Evolutionary conservation across 2,329 filamentous ascomycete genomes (phyloP), one percentile per base, ranked within the genome.

Genomic region (Penicillium sp.): DNA sequence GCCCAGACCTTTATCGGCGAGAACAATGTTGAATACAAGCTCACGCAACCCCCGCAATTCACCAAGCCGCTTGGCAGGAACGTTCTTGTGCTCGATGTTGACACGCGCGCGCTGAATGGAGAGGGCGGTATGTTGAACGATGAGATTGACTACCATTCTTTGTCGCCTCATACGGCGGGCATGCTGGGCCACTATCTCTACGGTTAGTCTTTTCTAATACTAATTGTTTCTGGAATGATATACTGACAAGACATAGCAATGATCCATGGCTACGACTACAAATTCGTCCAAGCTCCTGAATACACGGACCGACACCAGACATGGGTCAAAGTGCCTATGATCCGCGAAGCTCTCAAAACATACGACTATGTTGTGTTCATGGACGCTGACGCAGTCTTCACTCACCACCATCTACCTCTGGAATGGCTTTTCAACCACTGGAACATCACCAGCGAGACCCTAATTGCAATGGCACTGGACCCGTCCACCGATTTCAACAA

Each of bases 251-350:
- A 18, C 24, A 4, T 28, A 57, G 55, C 56, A 33, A 50, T 58
- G 50, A 49, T 58, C 2, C 56, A 58, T 18, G 56, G 56, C 28
- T 58, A 58, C 30, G 56, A 58, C 12, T 58, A 58, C 40, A 58
- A 58, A 30, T 58, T 58, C 40, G 45, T 58, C 28, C 56, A 53
- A 30, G 21, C 56, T 2, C 51, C 56, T 8, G 2, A 9, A 8
- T 58, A 58, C 46, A 53, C 50, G 20, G 56, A 58, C 46, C 50
- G 56, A 33, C 57, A 56, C 35, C 35, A 49, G 9, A 59, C 57
- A 14, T 59, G 57, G 57, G 55, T 53, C 43, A 59, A 59, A 23
- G 57, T 59, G 7, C 57, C 57, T 23, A 53, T 57, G 57, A 59
- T 59, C 12, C 57, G 57, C n/a, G 57, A 59, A 33, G 57, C 52